These are phyloP conservation scores for Trypethelium eluteriae DNA, from an alignment of 495 filamentous ascomycete species.

Conservation along the genomic window DNA sequence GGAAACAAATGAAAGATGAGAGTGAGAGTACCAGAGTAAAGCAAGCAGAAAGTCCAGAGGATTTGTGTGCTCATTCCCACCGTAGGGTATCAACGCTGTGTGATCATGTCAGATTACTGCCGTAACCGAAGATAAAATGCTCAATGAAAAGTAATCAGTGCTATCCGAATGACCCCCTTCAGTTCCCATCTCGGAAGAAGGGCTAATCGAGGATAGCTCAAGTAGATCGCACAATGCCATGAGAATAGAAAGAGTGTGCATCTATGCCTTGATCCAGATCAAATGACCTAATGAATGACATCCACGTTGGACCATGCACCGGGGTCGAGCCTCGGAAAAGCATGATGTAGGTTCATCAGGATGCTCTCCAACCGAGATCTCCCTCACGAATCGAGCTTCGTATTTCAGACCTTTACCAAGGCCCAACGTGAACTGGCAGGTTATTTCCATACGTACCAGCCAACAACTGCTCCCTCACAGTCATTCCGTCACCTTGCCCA, in stretches of 20 bases:
- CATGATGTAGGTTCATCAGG: neutral
- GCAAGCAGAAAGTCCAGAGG: neutral
- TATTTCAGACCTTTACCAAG: neutral
- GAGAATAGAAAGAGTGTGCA: neutral
- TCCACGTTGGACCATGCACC: neutral
- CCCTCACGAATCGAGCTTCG: neutral
- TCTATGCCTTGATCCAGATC: neutral
- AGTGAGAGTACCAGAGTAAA: neutral
- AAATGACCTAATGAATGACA: neutral
- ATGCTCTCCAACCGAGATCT: neutral
- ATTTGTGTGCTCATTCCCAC: neutral
- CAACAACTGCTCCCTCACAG: conserved; percentile 25
- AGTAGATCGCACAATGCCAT: neutral
- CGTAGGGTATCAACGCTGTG: neutral
- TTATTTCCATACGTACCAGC: conserved; percentile 21
- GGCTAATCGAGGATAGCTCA: neutral
- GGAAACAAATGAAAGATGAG: neutral
- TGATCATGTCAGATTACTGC: neutral
- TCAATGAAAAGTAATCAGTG: neutral
- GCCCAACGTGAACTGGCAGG: neutral
- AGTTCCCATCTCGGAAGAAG: no score
- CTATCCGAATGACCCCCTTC: no score
- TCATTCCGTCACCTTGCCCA: conserved; percentile 22
- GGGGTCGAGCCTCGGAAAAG: neutral
- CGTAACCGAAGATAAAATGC: neutral